Evolutionary conservation across 2,329 filamentous ascomycete species (phyloP).

Genomic region (Xylariaceae sp.): DNA sequence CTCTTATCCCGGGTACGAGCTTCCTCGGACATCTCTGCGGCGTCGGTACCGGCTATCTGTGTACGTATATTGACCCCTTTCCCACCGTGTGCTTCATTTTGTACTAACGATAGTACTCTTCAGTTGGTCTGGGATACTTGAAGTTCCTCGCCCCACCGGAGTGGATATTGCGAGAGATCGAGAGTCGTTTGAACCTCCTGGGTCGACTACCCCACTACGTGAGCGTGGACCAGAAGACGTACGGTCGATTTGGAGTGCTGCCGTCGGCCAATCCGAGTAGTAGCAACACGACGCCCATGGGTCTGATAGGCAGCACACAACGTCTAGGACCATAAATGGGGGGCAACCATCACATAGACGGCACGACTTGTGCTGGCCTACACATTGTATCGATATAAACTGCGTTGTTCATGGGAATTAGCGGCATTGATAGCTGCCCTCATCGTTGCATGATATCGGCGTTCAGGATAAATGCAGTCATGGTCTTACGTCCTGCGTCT

Average conservation of each 20-base stretch:
- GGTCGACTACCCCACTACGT: constrained; percentile 85
- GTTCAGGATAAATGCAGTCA: constrained; percentile 12
- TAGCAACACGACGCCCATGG: constrained; percentile 46
- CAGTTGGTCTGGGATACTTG: constrained; percentile 81
- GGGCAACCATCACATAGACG: neutral
- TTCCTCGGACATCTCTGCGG: constrained; percentile 83
- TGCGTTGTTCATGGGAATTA: constrained; percentile 5
- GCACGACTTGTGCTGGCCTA: constrained; percentile 2
- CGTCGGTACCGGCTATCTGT: constrained; percentile 77
- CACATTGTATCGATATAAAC: constrained; percentile 16
- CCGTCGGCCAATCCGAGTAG: constrained; percentile 49
- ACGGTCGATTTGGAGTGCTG: constrained; percentile 84
- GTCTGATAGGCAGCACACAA: constrained; percentile 60
- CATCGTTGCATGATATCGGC: constrained; percentile 15
- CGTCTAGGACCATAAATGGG: constrained; percentile 59
- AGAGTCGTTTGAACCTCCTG: constrained; percentile 80
- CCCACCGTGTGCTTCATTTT: neutral
- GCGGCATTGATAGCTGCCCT: neutral
- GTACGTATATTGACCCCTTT: constrained; percentile 48
- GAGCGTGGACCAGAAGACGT: constrained; percentile 92
- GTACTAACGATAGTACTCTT: constrained; percentile 2
- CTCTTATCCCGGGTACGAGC: constrained; percentile 75
- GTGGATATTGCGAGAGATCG: constrained; percentile 79
- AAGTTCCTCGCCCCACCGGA: constrained; percentile 88
- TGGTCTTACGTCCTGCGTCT: neutral